Evolutionary conservation across 768 basidiomycete species (phyloP), one percentile per base, ranked within the genome.

Genomic region (Royoungia palumana): DNA sequence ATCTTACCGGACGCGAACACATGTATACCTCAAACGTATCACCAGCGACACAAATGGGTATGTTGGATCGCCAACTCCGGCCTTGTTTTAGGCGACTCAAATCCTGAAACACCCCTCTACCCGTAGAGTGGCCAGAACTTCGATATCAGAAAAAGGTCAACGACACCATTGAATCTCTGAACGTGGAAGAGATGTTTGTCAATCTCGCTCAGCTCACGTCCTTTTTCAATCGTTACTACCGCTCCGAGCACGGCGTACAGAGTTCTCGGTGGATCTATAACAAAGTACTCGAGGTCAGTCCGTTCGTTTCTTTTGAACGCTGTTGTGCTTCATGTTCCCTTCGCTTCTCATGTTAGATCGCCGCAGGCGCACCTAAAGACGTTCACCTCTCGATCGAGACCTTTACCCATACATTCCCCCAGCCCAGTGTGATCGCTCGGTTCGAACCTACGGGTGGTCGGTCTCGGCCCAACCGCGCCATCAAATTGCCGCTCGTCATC

Each of bases 181-280:
- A 44, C 4, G 16, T 41, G 14, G 37, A 42, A 1, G 79, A 75
- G 73, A 57, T 63, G 53, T 61, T 72, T 38, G 41, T 61, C 10
- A 65, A 72, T 50, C 64, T 75, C 44, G 55, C 54, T 9, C 58
- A 57, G 12, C 58, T 75, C 21, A 72, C 72, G 5, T 60, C 69
- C 12, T 74, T 74, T 65, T 72, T 72, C 60, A 75, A 51, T n/a
- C 54, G 48, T 2, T 47, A 49, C 22, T 47, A 41, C 43, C 58
- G 45, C 37, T 64, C 72, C 6, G 47, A 67, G 8, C 68, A 68
- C 41, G 75, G 75, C 36, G 64, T 64, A n/a, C 49, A 62, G 40
- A 73, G 73, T 27, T 72, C 71, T 46, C 61, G 50, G 8, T 77
- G 64, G 64, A 74, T 77, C 39, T 52, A 68, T 30, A 59, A 62